Evolutionary conservation across 2,329 filamentous ascomycete genomes (phyloP).

Genomic region (Cladosporium sp.): DNA sequence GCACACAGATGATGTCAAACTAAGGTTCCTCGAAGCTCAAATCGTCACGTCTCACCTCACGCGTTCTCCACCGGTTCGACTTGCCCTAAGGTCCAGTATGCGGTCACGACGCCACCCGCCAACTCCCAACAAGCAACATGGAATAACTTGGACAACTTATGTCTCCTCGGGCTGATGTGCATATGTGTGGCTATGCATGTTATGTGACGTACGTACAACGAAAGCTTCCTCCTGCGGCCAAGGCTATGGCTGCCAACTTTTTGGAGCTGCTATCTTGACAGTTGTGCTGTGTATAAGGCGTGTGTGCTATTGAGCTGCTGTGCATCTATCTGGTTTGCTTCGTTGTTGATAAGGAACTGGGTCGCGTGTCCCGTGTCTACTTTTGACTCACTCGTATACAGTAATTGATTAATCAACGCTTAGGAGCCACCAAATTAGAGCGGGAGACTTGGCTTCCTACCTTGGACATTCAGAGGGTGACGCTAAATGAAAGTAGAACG

Average conservation of each 20-base stretch:
- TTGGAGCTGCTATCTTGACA: background rate
- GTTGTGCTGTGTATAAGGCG: background rate
- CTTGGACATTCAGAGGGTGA: background rate
- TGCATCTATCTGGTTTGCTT: background rate
- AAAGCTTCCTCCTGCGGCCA: background rate
- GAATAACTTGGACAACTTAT: background rate
- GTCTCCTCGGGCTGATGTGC: background rate
- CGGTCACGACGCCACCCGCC: background rate
- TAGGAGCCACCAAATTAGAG: background rate
- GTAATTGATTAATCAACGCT: background rate
- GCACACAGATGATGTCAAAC: background rate
- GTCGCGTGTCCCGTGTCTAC: background rate
- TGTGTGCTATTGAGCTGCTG: background rate
- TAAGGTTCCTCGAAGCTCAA: background rate
- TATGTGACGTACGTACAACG: background rate
- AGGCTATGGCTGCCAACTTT: background rate
- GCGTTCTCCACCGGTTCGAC: background rate
- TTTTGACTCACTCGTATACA: background rate
- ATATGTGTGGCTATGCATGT: background rate
- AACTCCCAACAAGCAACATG: background rate
- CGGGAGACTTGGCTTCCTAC: background rate
- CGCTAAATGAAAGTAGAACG: background rate
- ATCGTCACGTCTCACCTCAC: background rate
- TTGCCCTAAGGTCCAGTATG: background rate
- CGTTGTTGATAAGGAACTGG: background rate